These are phyloP conservation scores for Erodium moschatum DNA, from an alignment of 441 rosid species.

Conservation along the genomic window DNA sequence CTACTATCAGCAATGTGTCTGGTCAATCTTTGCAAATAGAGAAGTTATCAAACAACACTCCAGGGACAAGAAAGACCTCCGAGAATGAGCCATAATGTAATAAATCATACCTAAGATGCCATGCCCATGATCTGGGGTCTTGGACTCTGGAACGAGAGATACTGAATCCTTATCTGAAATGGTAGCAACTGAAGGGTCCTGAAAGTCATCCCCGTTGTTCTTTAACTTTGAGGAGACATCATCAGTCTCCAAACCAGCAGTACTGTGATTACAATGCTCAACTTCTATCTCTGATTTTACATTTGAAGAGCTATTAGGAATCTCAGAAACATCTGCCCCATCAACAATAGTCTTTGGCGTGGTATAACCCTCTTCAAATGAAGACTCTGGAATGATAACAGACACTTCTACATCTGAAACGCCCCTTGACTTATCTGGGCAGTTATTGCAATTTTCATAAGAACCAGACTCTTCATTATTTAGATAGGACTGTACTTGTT, in stretches of 20 bases:
- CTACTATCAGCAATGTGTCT: conserved; percentile 42
- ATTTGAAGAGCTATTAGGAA: conserved; percentile 16
- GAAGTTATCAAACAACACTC: neutral
- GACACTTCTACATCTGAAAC: conserved; percentile 32
- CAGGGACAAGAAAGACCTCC: no score
- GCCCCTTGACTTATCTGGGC: conserved; percentile 25
- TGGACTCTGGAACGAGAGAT: conserved; percentile 34
- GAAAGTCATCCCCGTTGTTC: conserved; percentile 28
- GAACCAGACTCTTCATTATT: conserved; percentile 24
- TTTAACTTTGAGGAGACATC: conserved; percentile 27
- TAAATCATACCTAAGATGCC: conserved; percentile 46
- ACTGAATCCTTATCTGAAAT: conserved; percentile 28
- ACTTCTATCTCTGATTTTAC: conserved; percentile 52
- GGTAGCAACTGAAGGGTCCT: conserved; percentile 31
- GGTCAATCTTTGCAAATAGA: conserved; percentile 34
- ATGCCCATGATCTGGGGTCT: conserved; percentile 34
- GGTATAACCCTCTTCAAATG: conserved; percentile 25
- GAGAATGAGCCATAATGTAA: neutral
- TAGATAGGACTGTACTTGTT: conserved; percentile 24
- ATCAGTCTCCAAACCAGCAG: conserved; percentile 31
- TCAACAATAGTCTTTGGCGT: conserved; percentile 22
- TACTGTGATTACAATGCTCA: conserved; percentile 31
- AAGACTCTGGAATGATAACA: conserved; percentile 13
- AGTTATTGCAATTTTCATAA: conserved; percentile 34
- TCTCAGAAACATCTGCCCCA: conserved; percentile 36